Conservation (phyloP, 768 basidiomycete species). For the Trametes coccinea region DNA sequence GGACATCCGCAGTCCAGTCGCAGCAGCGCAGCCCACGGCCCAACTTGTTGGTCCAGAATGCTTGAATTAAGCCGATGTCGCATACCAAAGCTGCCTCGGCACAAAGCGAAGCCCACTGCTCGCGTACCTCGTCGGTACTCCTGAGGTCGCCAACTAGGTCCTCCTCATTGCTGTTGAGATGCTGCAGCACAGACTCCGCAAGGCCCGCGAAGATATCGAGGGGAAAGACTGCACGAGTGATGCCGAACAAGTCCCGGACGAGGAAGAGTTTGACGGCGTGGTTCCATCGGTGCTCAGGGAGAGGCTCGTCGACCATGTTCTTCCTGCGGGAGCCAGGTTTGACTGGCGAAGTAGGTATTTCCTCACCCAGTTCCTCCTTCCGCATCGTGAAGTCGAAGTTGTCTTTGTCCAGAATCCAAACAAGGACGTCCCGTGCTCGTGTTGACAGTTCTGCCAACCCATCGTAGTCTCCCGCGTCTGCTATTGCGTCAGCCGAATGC, state of each 20-base stretch:
- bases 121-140: slow-evolving; percentile 45
- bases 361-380: slow-evolving; percentile 10
- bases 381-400: slow-evolving; percentile 25
- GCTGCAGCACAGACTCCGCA: slow-evolving; percentile 47
- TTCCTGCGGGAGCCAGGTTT: slow-evolving; percentile 2
- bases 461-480: slow-evolving; percentile 46
- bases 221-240: slow-evolving; percentile 46
- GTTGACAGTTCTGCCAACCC: slow-evolving; percentile 24
- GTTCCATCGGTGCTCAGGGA: slow-evolving; percentile 33
- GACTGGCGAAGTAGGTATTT: slow-evolving; percentile 21
- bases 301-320: not conserved
- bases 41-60: slow-evolving; percentile 40
- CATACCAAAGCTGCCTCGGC: slow-evolving; percentile 53
- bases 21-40: slow-evolving; percentile 21
- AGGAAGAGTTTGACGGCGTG: slow-evolving; percentile 57
- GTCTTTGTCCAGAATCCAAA: slow-evolving; percentile 32
- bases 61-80: slow-evolving; percentile 46
- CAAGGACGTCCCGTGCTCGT: slow-evolving; percentile 43
- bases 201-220: slow-evolving; percentile 41
- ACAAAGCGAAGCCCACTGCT: slow-evolving; percentile 61
- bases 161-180: slow-evolving; percentile 49
- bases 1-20: slow-evolving; percentile 44
- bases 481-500: not conserved
- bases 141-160: slow-evolving; percentile 47
- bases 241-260: slow-evolving; percentile 58